Conservation (phyloP, 208 protist species). For the Chromosphaera perkinsii region DNA sequence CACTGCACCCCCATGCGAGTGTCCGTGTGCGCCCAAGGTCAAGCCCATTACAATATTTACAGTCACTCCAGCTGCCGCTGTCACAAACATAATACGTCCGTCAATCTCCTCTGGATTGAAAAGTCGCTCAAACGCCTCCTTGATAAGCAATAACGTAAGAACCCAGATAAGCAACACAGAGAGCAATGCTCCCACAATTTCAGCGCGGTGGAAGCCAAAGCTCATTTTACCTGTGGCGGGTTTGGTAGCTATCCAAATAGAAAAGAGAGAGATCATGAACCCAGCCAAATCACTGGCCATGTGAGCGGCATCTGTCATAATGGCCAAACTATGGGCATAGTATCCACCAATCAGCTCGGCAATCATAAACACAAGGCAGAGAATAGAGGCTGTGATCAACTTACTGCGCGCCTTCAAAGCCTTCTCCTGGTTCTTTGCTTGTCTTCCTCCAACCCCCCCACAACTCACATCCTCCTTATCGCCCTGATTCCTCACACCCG, state of each 20-base stretch:
- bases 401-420: neutral
- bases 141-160: constrained; percentile 23
- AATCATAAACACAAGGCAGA: constrained; percentile 21
- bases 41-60: constrained; percentile 28
- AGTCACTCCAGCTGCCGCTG: constrained; percentile 9
- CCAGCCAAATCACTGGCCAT: constrained; percentile 24
- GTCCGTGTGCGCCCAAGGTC: constrained; percentile 12
- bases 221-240: constrained; percentile 11
- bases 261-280: constrained; percentile 22
- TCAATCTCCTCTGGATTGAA: constrained; percentile 16
- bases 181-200: constrained; percentile 32
- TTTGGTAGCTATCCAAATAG: constrained; percentile 5
- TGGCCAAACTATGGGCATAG: constrained; percentile 14
- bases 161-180: constrained; percentile 41
- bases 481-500: too few species aligned
- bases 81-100: constrained; percentile 36
- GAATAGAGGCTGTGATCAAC: neutral
- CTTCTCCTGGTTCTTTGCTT: neutral
- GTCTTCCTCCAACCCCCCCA: neutral
- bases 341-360: constrained; percentile 17
- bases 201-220: constrained; percentile 29
- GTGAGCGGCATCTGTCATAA: constrained; percentile 31
- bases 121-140: constrained; percentile 28
- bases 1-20: constrained; percentile 10
- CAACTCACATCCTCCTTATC: neutral